Evolutionary conservation across 1,139 yeast species (phyloP).

Genomic region (Hemisphaericaspora xylofermentans): DNA sequence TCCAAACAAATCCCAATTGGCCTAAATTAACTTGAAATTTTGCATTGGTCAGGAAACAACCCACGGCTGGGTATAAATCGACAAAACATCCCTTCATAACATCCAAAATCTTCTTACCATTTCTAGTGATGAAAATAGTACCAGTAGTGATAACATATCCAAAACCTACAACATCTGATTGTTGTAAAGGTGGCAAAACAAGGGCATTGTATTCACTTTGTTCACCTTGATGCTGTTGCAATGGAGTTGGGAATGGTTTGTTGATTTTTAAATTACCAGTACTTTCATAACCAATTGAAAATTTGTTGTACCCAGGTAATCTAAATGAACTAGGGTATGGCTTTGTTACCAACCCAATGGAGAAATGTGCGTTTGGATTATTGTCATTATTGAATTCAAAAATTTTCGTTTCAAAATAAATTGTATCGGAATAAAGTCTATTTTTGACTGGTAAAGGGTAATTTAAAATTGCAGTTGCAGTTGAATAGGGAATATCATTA

Average conservation of each 20-base stretch:
- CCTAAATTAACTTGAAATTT: slow-evolving; percentile 84
- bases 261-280: slow-evolving; percentile 80
- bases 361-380: slow-evolving; percentile 51
- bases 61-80: slow-evolving; percentile 88
- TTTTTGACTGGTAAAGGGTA: slow-evolving; percentile 62
- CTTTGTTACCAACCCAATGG: slow-evolving; percentile 80
- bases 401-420: slow-evolving; percentile 70
- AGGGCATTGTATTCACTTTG: slow-evolving; percentile 54
- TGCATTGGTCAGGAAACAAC: slow-evolving; percentile 71
- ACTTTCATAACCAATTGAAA: slow-evolving; percentile 85
- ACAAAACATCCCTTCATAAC: slow-evolving; percentile 75
- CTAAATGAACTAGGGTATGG: slow-evolving; percentile 84
- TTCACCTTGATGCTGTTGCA: slow-evolving; percentile 51
- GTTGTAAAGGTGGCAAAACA: slow-evolving; percentile 71
- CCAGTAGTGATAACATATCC: slow-evolving; percentile 84
- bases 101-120: slow-evolving; percentile 85
- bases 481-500: slow-evolving; percentile 43
- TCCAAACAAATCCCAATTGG: slow-evolving; percentile 87
- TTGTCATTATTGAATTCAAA: slow-evolving; percentile 42
- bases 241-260: slow-evolving; percentile 63
- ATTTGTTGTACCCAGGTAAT: slow-evolving; percentile 80
- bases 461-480: slow-evolving; percentile 53
- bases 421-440: slow-evolving; percentile 54
- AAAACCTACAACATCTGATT: slow-evolving; percentile 90
- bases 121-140: slow-evolving; percentile 82